These are phyloP conservation scores for Penicillium chermesinum DNA, from an alignment of 495 filamentous ascomycete genomes.

Conservation along the genomic window DNA sequence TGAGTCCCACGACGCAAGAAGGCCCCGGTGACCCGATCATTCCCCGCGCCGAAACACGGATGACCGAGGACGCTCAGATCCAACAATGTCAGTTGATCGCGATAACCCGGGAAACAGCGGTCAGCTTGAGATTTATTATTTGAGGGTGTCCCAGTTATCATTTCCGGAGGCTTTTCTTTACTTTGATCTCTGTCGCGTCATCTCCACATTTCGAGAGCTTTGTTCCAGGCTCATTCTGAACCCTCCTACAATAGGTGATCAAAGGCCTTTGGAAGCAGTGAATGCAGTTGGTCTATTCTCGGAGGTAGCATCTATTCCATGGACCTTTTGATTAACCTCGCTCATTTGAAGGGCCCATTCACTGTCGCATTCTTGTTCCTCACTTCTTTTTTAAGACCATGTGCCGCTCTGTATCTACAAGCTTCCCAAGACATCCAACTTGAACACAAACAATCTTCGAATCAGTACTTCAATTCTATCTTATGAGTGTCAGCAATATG, in stretches of 20 bases:
- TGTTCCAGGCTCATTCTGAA: neutral
- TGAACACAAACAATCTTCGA: neutral
- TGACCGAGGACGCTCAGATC: conserved; percentile 17
- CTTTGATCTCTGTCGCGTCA: too few relatives aligned
- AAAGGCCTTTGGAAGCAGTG: neutral
- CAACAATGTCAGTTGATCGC: conserved; percentile 14
- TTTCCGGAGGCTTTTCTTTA: too few relatives aligned
- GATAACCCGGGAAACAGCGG: neutral
- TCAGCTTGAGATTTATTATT: neutral
- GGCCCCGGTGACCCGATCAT: conserved; percentile 19
- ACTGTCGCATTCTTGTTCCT: neutral
- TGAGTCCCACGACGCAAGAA: conserved; percentile 5
- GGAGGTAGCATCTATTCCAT: neutral
- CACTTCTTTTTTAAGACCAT: neutral
- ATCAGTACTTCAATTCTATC: neutral
- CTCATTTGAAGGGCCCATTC: neutral
- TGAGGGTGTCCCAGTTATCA: neutral
- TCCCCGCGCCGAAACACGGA: conserved; percentile 11
- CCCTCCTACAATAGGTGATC: neutral
- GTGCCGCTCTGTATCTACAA: neutral
- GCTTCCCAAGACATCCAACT: neutral
- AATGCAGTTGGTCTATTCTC: neutral
- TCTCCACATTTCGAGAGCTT: neutral
- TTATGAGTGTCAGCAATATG: neutral
- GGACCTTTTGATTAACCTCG: neutral